Evolutionary conservation across 805 yeast genomes (phyloP).

Genomic region (Lachancea kluyveri): DNA sequence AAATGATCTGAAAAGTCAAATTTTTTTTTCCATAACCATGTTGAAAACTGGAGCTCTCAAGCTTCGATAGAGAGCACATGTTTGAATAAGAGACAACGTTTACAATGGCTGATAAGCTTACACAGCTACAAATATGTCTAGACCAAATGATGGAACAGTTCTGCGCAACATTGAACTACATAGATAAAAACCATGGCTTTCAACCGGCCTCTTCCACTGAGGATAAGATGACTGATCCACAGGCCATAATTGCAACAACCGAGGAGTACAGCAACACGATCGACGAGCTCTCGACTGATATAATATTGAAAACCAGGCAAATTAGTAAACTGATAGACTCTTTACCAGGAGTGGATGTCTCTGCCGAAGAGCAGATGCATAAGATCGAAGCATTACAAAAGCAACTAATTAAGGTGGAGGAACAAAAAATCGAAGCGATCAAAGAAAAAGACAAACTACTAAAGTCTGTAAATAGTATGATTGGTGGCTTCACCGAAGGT

Average conservation of each 20-base stretch:
- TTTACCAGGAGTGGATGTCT: slow-evolving; percentile 87
- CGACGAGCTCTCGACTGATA: slow-evolving; percentile 76
- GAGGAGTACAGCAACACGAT: slow-evolving; percentile 43
- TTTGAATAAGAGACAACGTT: no score
- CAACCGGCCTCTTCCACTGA: slow-evolving; percentile 41
- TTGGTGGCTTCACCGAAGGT: slow-evolving; percentile 40
- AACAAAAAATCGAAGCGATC: slow-evolving; percentile 49
- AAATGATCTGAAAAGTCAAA: no score
- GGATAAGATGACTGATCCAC: slow-evolving; percentile 56
- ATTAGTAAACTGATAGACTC: slow-evolving; percentile 80
- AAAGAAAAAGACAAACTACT: slow-evolving; percentile 58
- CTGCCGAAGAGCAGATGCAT: slow-evolving; percentile 64
- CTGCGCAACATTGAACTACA: slow-evolving; percentile 70
- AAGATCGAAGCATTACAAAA: slow-evolving; percentile 55
- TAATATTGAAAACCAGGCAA: slow-evolving; percentile 80
- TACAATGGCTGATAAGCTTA: slow-evolving; percentile 80
- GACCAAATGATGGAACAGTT: slow-evolving; percentile 77
- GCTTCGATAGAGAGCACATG: no score
- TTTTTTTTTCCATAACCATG: no score
- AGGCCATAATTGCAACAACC: slow-evolving; percentile 46
- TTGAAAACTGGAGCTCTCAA: no score
- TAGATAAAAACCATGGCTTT: slow-evolving; percentile 69
- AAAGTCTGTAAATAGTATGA: slow-evolving; percentile 58
- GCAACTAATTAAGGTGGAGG: slow-evolving; percentile 57
- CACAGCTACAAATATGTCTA: slow-evolving; percentile 83